Percentiles rank a stretch among this genome's conserved stretches.
These are phyloP conservation scores for Epichloe amarillans DNA, from an alignment of 2,329 filamentous ascomycete species.

Conservation along the genomic window DNA sequence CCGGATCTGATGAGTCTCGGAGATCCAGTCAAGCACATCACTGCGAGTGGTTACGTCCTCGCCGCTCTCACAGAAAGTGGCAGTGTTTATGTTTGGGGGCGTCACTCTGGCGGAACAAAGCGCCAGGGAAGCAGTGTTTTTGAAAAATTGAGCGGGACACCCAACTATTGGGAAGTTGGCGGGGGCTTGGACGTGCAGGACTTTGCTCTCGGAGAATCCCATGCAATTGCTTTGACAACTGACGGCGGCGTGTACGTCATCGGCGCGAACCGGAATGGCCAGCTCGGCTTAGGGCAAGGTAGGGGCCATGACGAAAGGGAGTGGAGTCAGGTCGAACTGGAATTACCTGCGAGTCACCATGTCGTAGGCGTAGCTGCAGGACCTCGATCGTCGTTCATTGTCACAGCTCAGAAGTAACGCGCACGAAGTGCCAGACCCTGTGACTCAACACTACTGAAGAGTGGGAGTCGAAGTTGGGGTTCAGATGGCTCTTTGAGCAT, in stretches of 20 bases:
- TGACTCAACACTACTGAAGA: background rate
- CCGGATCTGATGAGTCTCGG: slow-evolving; percentile 37
- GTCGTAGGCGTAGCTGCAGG: slow-evolving; percentile 34
- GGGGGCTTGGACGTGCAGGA: slow-evolving; percentile 39
- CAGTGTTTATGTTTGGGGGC: slow-evolving; percentile 51
- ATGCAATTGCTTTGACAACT: slow-evolving; percentile 41
- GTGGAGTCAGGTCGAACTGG: slow-evolving; percentile 26
- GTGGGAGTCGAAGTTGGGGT: background rate
- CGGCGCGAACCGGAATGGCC: slow-evolving; percentile 44
- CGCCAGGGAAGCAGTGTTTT: slow-evolving; percentile 13
- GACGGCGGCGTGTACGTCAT: slow-evolving; percentile 38
- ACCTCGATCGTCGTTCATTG: slow-evolving; percentile 34
- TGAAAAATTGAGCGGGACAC: slow-evolving; percentile 17
- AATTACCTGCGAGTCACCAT: slow-evolving; percentile 12
- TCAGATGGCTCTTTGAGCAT: slow-evolving; percentile 17
- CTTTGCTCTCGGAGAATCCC: slow-evolving; percentile 42
- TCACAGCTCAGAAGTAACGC: slow-evolving; percentile 15
- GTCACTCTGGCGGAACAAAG: slow-evolving; percentile 11
- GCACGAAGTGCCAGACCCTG: background rate
- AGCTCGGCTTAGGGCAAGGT: slow-evolving; percentile 34
- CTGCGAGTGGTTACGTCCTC: slow-evolving; percentile 41
- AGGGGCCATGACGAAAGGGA: slow-evolving; percentile 8
- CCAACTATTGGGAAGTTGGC: slow-evolving; percentile 33
- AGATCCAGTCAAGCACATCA: slow-evolving; percentile 38
- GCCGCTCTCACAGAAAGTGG: slow-evolving; percentile 44